Evolutionary conservation across 2,329 filamentous ascomycete genomes (phyloP).

Genomic region (Stachybotrys echinatus): DNA sequence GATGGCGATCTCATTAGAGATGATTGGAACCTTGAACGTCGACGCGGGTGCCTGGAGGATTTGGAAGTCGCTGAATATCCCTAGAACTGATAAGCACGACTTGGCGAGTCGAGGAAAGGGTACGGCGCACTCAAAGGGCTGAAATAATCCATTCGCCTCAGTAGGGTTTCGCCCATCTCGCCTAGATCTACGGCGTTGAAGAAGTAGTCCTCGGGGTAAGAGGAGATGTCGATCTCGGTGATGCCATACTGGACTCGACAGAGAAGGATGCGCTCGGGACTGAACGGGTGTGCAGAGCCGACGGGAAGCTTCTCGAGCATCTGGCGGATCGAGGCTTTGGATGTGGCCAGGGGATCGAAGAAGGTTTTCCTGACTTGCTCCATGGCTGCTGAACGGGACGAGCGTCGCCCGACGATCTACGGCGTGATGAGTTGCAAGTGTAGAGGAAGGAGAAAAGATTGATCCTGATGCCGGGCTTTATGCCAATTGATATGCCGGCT

Average conservation of each 20-base stretch:
- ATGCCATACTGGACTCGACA: slow-evolving; percentile 6
- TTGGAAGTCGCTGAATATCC: slow-evolving; percentile 8
- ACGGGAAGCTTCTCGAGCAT: slow-evolving; percentile 8
- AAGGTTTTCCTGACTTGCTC: slow-evolving; percentile 10
- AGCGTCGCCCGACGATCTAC: too few relatives aligned
- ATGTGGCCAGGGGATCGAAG: slow-evolving; percentile 10
- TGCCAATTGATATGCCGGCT: too few relatives aligned
- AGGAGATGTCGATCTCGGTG: slow-evolving; percentile 11
- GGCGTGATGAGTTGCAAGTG: too few relatives aligned
- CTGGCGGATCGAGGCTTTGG: slow-evolving; percentile 8
- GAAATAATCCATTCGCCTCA: slow-evolving; percentile 9
- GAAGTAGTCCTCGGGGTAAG: slow-evolving; percentile 8
- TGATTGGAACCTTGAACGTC: slow-evolving; percentile 6
- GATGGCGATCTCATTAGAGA: slow-evolving; percentile 7
- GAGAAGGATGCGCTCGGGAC: slow-evolving; percentile 9
- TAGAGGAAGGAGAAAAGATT: too few relatives aligned
- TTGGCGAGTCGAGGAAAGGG: too few relatives aligned
- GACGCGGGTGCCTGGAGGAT: slow-evolving; percentile 7
- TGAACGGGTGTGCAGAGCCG: slow-evolving; percentile 12
- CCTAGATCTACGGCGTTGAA: slow-evolving; percentile 13
- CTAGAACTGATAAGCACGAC: not conserved
- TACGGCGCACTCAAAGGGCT: too few relatives aligned
- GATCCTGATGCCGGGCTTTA: too few relatives aligned
- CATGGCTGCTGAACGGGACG: slow-evolving; percentile 8
- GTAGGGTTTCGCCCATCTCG: slow-evolving; percentile 11